Evolutionary conservation across 2,329 filamentous ascomycete genomes (phyloP).

Genomic region (Pseudogymnoascus sp.): DNA sequence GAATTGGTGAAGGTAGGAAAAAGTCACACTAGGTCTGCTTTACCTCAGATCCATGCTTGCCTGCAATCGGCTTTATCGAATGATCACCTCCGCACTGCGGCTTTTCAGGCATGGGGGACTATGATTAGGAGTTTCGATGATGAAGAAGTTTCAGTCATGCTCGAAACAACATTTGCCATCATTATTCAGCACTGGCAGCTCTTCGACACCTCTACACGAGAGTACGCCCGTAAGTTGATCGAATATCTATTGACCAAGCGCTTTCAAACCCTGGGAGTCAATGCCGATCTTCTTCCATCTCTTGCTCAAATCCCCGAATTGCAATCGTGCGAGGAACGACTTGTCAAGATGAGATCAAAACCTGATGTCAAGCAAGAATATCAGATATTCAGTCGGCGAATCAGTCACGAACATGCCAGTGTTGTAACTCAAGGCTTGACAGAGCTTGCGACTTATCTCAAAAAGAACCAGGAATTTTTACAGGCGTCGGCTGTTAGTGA

Average conservation of each 20-base stretch:
- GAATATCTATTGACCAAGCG: conserved; percentile 30
- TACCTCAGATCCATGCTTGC: conserved; percentile 88
- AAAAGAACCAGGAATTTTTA: conserved; percentile 65
- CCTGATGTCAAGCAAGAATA: conserved; percentile 61
- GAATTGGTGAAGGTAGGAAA: conserved; percentile 77
- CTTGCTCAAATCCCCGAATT: conserved; percentile 63
- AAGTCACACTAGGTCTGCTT: conserved; percentile 63
- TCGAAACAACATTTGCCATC: conserved; percentile 86
- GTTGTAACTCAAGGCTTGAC: conserved; percentile 75
- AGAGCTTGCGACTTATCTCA: conserved; percentile 69
- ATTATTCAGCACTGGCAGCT: conserved; percentile 70
- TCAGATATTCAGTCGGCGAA: conserved; percentile 62
- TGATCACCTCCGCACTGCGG: conserved; percentile 64
- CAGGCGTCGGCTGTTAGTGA: conserved; percentile 75
- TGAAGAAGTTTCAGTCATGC: conserved; percentile 68
- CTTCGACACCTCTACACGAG: conserved; percentile 54
- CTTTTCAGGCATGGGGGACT: conserved; percentile 76
- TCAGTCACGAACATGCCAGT: conserved; percentile 74
- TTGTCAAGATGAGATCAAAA: conserved; percentile 56
- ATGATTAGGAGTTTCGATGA: conserved; percentile 68
- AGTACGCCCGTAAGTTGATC: conserved; percentile 55
- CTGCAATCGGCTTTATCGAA: conserved; percentile 75
- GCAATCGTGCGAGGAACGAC: conserved; percentile 54
- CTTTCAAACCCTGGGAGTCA: conserved; percentile 1
- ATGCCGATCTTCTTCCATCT: conserved; percentile 64